Conservation (phyloP, 495 filamentous ascomycete genomes). For the Parathielavia hyrcaniae region DNA sequence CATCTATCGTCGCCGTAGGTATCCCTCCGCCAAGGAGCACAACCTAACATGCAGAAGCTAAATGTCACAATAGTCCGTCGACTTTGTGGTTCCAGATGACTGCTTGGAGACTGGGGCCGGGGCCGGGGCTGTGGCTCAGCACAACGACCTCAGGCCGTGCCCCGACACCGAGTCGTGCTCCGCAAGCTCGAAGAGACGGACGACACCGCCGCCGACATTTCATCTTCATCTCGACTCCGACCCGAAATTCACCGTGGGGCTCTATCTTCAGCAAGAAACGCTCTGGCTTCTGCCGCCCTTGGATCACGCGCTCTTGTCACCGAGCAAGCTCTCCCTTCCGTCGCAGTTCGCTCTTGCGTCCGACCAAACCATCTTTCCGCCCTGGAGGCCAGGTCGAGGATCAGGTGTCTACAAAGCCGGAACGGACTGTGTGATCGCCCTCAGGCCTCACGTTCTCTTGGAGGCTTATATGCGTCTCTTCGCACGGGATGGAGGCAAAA, state of each 20-base stretch:
- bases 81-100: not conserved
- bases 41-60: not conserved
- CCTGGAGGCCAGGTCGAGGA: slow-evolving; percentile 17
- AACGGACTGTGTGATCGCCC: slow-evolving; percentile 11
- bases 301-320: not conserved
- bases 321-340: not conserved
- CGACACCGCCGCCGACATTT: not conserved
- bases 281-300: not conserved
- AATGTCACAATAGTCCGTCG: not conserved
- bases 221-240: not conserved
- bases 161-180: not conserved
- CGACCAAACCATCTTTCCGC: not conserved
- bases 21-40: not conserved
- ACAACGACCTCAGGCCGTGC: not conserved
- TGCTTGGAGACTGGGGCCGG: not conserved
- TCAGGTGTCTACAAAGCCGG: slow-evolving; percentile 13
- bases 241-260: not conserved
- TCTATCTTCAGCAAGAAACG: not conserved
- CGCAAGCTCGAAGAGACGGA: not conserved
- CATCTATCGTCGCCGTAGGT: not conserved
- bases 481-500: slow-evolving; percentile 18
- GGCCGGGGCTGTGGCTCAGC: not conserved
- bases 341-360: not conserved
- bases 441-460: slow-evolving; percentile 11
- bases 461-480: slow-evolving; percentile 17